Conservation (phyloP, 2,329 filamentous ascomycete species). For the Aureobasidium sp. region DNA sequence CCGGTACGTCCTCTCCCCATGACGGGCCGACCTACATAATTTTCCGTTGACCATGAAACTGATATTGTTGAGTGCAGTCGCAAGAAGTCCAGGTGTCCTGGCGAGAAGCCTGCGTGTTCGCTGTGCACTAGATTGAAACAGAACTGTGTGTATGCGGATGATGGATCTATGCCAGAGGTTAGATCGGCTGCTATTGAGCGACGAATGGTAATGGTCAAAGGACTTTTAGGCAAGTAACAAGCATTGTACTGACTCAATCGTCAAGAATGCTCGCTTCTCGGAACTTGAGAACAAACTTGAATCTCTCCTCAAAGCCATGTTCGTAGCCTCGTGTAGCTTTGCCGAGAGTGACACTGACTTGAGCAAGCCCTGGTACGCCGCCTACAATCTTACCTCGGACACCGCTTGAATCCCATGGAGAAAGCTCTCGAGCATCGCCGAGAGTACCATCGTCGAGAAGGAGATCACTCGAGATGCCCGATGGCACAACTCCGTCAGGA, state of each 20-base stretch:
- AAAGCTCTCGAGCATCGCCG: neutral
- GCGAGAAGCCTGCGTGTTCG: conserved; percentile 9
- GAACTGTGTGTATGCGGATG: conserved; percentile 4
- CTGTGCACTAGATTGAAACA: neutral
- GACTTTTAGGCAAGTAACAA: neutral
- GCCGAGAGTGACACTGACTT: neutral
- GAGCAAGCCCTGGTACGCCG: neutral
- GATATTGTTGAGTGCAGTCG: neutral
- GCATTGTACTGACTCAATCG: neutral
- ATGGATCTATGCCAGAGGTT: neutral
- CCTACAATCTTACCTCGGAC: conserved; percentile 1
- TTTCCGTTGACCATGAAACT: neutral
- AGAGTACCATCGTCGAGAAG: neutral
- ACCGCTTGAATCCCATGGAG: neutral
- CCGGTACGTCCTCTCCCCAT: neutral
- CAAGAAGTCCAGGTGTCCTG: conserved; percentile 11
- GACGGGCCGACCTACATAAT: neutral
- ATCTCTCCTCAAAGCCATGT: conserved; percentile 1
- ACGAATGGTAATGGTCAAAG: neutral
- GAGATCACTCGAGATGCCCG: neutral
- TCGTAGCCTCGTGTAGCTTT: neutral
- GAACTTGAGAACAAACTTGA: neutral
- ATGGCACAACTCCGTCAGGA: neutral
- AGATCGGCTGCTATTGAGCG: conserved; percentile 3
- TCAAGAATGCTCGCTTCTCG: conserved; percentile 5